Evolutionary conservation across 805 yeast species (phyloP).

Genomic region (Lachancea thermotolerans): DNA sequence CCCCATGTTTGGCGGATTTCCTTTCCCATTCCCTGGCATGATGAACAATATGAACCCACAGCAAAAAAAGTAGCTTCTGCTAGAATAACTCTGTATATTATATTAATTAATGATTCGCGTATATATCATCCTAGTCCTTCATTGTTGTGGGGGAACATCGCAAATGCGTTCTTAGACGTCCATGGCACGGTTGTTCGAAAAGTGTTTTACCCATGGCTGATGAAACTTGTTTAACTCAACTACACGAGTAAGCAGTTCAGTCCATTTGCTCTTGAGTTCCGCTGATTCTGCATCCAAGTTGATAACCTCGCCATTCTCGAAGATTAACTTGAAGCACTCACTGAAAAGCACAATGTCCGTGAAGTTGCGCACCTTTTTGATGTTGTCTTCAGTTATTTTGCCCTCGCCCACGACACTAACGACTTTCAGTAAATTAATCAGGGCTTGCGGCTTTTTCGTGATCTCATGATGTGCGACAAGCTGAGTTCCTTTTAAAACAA

Average conservation of each 20-base stretch:
- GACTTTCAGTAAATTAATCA: constrained; percentile 68
- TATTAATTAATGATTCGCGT: neutral
- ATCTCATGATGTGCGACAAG: constrained; percentile 71
- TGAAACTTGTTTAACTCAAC: constrained; percentile 50
- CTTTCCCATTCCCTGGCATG: constrained; percentile 34
- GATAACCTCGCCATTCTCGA: constrained; percentile 74
- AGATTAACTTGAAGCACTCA: constrained; percentile 67
- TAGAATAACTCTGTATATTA: neutral
- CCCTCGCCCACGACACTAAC: constrained; percentile 34
- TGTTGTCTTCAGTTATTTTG: constrained; percentile 18
- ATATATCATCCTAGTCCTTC: neutral
- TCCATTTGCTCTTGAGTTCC: constrained; percentile 61
- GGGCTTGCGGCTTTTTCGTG: constrained; percentile 62
- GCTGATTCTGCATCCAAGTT: constrained; percentile 78
- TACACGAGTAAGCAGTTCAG: constrained; percentile 47
- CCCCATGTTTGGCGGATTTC: constrained; percentile 33
- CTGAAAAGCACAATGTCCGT: constrained; percentile 65
- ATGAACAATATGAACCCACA: constrained; percentile 33
- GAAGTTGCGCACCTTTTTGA: constrained; percentile 46
- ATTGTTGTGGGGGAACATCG: too few relatives aligned
- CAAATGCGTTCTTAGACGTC: neutral
- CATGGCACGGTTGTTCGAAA: constrained; percentile 14
- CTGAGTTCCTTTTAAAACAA: constrained; percentile 63
- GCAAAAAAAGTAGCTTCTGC: constrained; percentile 6
- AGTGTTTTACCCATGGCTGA: constrained; percentile 54